Conservation (phyloP, 805 yeast genomes). For the Barnettozyma pratensis region DNA sequence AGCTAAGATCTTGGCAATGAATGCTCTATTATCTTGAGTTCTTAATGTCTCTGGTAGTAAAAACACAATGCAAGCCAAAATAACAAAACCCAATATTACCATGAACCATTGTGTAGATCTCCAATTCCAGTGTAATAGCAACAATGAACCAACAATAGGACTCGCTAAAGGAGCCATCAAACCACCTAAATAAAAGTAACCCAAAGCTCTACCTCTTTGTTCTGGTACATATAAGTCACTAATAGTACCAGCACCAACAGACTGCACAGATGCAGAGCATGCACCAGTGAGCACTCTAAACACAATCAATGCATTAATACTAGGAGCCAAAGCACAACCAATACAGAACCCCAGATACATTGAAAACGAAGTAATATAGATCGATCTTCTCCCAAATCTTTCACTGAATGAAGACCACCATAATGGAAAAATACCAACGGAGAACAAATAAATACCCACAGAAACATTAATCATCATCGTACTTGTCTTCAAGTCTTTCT, state of each 20-base stretch:
- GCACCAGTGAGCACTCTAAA: slow-evolving; percentile 75
- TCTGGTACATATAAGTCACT: slow-evolving; percentile 64
- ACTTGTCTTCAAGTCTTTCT: slow-evolving; percentile 48
- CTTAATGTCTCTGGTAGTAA: slow-evolving; percentile 75
- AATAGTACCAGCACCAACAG: slow-evolving; percentile 87
- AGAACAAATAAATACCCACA: slow-evolving; percentile 70
- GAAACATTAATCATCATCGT: slow-evolving; percentile 65
- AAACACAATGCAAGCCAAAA: slow-evolving; percentile 44
- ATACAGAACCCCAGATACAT: slow-evolving; percentile 61
- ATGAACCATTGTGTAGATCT: slow-evolving; percentile 85
- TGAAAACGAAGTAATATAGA: slow-evolving; percentile 63
- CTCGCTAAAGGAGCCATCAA: slow-evolving; percentile 74
- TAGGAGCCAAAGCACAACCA: slow-evolving; percentile 65
- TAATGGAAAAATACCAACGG: slow-evolving; percentile 75
- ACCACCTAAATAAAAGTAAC: slow-evolving; percentile 75
- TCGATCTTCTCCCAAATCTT: slow-evolving; percentile 65
- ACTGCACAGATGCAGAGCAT: slow-evolving; percentile 78
- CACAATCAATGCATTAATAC: slow-evolving; percentile 56
- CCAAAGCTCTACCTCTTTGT: slow-evolving; percentile 75
- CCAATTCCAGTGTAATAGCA: slow-evolving; percentile 75
- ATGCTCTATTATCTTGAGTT: slow-evolving; percentile 45
- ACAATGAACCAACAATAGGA: slow-evolving; percentile 77
- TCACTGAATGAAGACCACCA: slow-evolving; percentile 90
- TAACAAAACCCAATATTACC: slow-evolving; percentile 58
- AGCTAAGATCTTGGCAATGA: slow-evolving; percentile 41